Base-by-base conservation (phyloP, 1,284 basidiomycete genomes). In the Ganoderma lucidum region DNA sequence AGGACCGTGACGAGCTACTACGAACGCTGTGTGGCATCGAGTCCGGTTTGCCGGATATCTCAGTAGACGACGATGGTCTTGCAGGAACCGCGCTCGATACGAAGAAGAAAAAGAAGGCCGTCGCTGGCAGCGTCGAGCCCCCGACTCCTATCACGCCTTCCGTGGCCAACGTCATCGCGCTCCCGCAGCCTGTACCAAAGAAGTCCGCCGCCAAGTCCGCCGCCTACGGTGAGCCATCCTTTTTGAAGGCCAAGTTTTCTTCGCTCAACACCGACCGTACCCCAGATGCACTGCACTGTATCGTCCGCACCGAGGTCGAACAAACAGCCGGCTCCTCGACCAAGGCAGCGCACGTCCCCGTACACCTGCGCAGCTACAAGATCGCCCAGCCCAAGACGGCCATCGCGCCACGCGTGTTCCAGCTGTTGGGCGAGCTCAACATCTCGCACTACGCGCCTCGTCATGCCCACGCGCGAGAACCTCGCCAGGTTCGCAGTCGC, bases 391-490 rank as follows among this genome's bases (percentile, higher is more conserved):
- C 94, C 28, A 96, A 95, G 79, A 83, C 90, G 2, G 86, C 89
- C 56, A 85, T 92, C n/a, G 87, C 89, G 3, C 89, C 88, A 68
- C 88, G 93, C 83, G 89, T 97, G 74, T 86, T 88, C 3, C 90
- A 93, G 69, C 86, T 91, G 17, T 85, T 98, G 30, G 80, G 85
- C 19, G 95, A 97, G 79, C 85, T 96, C 19, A 91, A 92, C 15
- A 83, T 97, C 45, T 87, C 86, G n/a, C 85, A 90, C 70, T n/a
- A 85, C 86, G 19, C 88, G 93, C 15, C 86, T 98, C 64, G 93
- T 97, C 72, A 97, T 98, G 95, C 96, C 96, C 17, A 97, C 96
- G 1, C 86, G 89, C 42, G 88, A 90, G 37, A 97, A 95, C 73
- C 84, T 92, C 64, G 84, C 87, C 63, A 88, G 87, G 71, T 84